Base-by-base conservation (phyloP, 1,284 basidiomycete species). In the Trichosporon coremiiforme region DNA sequence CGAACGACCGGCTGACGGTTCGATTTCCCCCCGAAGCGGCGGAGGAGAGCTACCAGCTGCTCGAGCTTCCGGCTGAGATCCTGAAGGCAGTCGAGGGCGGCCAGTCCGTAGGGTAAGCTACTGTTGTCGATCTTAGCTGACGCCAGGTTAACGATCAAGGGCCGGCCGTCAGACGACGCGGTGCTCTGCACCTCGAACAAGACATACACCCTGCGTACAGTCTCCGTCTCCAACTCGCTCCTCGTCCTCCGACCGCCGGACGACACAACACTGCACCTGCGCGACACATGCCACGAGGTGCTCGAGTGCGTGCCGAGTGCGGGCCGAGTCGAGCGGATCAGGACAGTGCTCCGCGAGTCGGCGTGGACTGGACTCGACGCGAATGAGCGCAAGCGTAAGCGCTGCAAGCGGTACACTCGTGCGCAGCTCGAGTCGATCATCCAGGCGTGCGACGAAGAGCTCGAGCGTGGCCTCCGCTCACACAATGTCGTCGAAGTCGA, bases 151-250 rank as follows among this genome's bases (percentile, higher is more conserved):
- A 86, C 86, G 9, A 90, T 98, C 83, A 94, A 94, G 79, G 95
- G 95, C 0, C 85, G 89, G 55, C 82, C 88, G 1, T 87, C 87
- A 20, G 94, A 96, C 77, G 91, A 95, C 76, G 94, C 94, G 0
- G 93, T 96, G 0, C 84, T 95, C 4, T 96, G 94, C 79, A 95
- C 93, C 0, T 75, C 85, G 0, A 86, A 89, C 71, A 89, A 88
- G 78, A 97, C 94, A 0, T 97, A 91, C 79, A 80, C 87, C 0
- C 84, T 97, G 29, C 89, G 94, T 6, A 91, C 93, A 0, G 89
- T 97, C 8, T 86, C 88, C 3, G 85, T 95, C 63, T 96, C 94
- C 17, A 97, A 97, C 80, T 90, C 92, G 0, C 85, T 95, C 41
- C 85, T 93, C 13, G 87, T 96, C 62, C 86, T 91, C 66, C 89